Evolutionary conservation across 805 yeast genomes (phyloP), one percentile per base, ranked within the genome.

Genomic region (Candida ipomoeae): DNA sequence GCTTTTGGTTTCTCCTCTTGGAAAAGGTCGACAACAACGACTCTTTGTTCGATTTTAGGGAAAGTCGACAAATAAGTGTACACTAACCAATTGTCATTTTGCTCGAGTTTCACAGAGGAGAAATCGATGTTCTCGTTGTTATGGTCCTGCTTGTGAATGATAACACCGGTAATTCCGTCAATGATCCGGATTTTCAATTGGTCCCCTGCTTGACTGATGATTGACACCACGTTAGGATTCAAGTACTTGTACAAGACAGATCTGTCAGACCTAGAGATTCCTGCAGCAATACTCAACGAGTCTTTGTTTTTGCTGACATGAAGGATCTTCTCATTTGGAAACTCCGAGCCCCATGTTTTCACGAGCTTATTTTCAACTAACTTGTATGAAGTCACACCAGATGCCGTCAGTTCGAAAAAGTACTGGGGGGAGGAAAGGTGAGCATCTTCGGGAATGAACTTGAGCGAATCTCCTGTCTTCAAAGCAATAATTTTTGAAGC

Each of bases 51-150:
- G 45, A 80, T 78, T 18, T 73, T 63, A 10, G 84, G 84, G 2
- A 63, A 63, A 1, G 62, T 60, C 49, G 83, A 77, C 61, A 76
- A 80, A 58, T 81, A 84, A 0, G 91, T 72, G 61, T 87, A 85
- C 10, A 88, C 75, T 15, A 89, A 71, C 87, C 94, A 92, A 67
- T 91, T 82, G 62, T 92, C 98, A 44, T 89, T 94, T 65, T 82
- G 78, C 0, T 82, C 73, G 26, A 89, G 59, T 20, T 76, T 68
- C 29, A 89, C 63, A 1, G 77, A 69, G 1, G 46, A 67, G 8
- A 66, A 65, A 10, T 73, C 73, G 3, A 75, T 62, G 8, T 74
- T 61, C 23, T 71, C 73, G 5, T 73, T 75, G 3, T 67, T 62
- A 20, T 65, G 68, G 10, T 36, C 48, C 29, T 68, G 73, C 49